Evolutionary conservation across 179 eudicot species (phyloP).

Genomic region (Beta corolliflora): DNA sequence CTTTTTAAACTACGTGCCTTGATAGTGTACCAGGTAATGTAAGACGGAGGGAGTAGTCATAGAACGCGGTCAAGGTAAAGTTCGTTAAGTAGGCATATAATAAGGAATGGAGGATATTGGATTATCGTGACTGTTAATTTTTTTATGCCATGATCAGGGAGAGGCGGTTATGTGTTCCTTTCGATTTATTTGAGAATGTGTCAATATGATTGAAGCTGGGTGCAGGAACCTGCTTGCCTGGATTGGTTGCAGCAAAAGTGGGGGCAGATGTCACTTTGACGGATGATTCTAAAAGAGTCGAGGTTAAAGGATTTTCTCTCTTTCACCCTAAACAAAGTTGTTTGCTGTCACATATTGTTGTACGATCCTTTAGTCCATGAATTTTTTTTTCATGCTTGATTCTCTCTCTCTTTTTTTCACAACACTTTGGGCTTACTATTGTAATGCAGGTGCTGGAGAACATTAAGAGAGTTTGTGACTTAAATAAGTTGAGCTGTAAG

Average conservation of each 20-base stretch:
- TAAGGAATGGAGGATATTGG: background rate
- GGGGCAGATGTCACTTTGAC: slow-evolving; percentile 84
- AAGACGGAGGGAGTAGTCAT: too few species aligned
- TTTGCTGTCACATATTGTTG: background rate
- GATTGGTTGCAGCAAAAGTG: slow-evolving; percentile 87
- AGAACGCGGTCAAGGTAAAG: too few species aligned
- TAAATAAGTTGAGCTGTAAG: slow-evolving; percentile 62
- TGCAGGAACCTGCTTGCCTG: slow-evolving; percentile 95
- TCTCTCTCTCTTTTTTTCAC: background rate
- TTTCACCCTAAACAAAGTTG: background rate
- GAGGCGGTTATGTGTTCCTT: background rate
- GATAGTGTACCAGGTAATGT: too few species aligned
- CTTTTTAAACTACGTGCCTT: too few species aligned
- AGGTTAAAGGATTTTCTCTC: slow-evolving; percentile 42
- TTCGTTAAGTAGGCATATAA: background rate
- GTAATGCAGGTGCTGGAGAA: slow-evolving; percentile 73
- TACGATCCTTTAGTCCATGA: background rate
- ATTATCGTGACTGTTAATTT: too few species aligned
- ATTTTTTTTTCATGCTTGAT: background rate
- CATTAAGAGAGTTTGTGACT: slow-evolving; percentile 61
- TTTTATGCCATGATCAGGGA: too few species aligned
- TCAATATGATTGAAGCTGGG: slow-evolving; percentile 57
- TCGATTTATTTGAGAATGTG: slow-evolving; percentile 5
- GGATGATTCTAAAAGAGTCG: slow-evolving; percentile 55
- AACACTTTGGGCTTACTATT: background rate